These are phyloP conservation scores for Fibroporia radiculosa DNA, from an alignment of 768 basidiomycete species.

Conservation along the genomic window DNA sequence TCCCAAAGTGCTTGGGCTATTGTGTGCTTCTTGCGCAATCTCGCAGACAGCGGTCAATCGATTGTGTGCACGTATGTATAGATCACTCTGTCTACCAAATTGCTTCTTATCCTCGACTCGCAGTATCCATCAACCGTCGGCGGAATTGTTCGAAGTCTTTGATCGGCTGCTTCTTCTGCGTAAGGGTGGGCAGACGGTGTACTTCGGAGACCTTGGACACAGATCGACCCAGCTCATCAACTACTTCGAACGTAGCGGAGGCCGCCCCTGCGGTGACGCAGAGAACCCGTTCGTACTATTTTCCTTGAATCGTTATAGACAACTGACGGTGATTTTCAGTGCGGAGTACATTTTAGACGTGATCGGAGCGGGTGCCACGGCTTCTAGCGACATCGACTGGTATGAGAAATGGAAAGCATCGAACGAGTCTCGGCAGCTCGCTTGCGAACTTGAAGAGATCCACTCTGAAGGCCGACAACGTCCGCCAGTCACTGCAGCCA, in stretches of 20 bases:
- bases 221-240: conserved; percentile 54
- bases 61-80: conserved; percentile 64
- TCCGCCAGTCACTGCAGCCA: conserved; percentile 16
- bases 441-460: conserved; percentile 36
- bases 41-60: conserved; percentile 77
- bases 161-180: conserved; percentile 72
- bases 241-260: conserved; percentile 72
- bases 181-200: conserved; percentile 66
- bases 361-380: conserved; percentile 51
- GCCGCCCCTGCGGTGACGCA: conserved; percentile 44
- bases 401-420: conserved; percentile 40
- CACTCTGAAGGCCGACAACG: conserved; percentile 30
- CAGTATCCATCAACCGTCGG: conserved; percentile 60
- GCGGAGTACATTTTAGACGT: conserved; percentile 43
- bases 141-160: conserved; percentile 78
- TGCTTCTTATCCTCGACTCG: background rate
- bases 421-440: conserved; percentile 28
- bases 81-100: background rate
- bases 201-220: conserved; percentile 62
- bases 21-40: conserved; percentile 60
- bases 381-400: conserved; percentile 41
- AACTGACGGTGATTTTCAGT: conserved; percentile 14
- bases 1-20: conserved; percentile 86
- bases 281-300: conserved; percentile 54
- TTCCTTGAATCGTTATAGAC: too few species aligned